Base-by-base conservation (phyloP, 352 stramenopile species). In the Salisapilia sapeloensis region DNA sequence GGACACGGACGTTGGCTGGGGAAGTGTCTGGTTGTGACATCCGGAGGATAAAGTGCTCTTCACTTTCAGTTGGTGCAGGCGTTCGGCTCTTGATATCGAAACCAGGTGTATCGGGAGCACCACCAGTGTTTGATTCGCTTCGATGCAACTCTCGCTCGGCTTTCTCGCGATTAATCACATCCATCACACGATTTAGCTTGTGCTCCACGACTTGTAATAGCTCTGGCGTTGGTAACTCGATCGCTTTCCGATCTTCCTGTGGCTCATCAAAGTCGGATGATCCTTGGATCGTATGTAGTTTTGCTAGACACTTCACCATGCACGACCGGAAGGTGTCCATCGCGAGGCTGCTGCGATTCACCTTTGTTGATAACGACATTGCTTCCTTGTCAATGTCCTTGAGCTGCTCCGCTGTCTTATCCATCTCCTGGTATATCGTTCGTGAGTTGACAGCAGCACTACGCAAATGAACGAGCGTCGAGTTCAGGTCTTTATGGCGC, bases 311-410 rank as follows among this genome's bases (percentile, higher is more conserved):
- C 39, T 86, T 84, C 24, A 86, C 47, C 64, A 86, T 78, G 29
- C 71, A 86, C 13, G 66, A 61, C 15, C 71, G 71, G 50, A 86
- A 86, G 13, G 71, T 65, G 40, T 86, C 67, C 53, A 80, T 79
- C 44, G 77, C 58, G 21, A 86, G 64, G 32, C 81, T 83, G 14
- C 61, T 49, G 4, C 67, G 59, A 29, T 86, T 86, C 48, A 66
- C 83, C 17, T 60, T 69, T 7, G 83, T 65, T 0, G 66, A 58
- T 8, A 86, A 42, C 18, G 63, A 19, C 15, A 65, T 59, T 8
- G 67, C 71, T 28, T 83, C 70, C 33, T 86, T 86, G 29, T 84
- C 71, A 24, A 80, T 82, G 17, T 86, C 71, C 18, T 86, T 86
- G n/a, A 86, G 54, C 0, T 66, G 57, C 34, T 86, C 71, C 4